Base-by-base conservation (phyloP, 2,329 filamentous ascomycete species). In the Clarireedia sp. region DNA sequence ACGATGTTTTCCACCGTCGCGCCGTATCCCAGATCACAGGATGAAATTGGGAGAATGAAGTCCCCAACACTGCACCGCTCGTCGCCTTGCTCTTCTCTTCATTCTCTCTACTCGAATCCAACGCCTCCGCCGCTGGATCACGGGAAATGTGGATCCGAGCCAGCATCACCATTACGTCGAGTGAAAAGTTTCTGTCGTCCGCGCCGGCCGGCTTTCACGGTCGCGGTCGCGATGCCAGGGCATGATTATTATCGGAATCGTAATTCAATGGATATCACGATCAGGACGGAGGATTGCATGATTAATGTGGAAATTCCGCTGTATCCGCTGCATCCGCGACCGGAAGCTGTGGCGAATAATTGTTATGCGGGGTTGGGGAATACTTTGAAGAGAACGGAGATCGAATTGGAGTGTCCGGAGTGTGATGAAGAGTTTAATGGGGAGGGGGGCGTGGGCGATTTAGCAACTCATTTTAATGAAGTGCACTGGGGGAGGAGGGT, bases 401-500 rank as follows among this genome's bases (percentile, higher is more conserved):
- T 49, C 45, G 52, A 54, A 43, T 21, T 54, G 17, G 52, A 54
- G 52, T 54, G 52, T 26, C 52, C 52, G 7, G 52, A 54, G 14
- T 54, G 52, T 24, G 52, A 23, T n/a, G 24, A 19, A 26, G 52
- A 54, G 8, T 54, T 54, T 36, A 16, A 23, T 5, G 52, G 52
- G 3, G 24, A 54, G 8, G 3, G 49, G 3, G 52, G 37, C 4
- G 45, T 36, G 5, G 23, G 23, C 36, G 52, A 54, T 49, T 24
- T 54, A 37, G 38, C 33, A 2, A 21, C 17, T 17, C 52, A 54
- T 54, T 54, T 50, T 7, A 54, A 54, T 43, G 24, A 54, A 12
- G 45, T 48, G 7, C 52, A 54, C 50, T 54, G 52, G 52, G 48
- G 48, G 17, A 49, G 37, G 8, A 50, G 52, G 36, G 37, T 54